phyloP scores from a whole-genome alignment of 306 rosid genomes.

The Gleditsia sinensis region DNA sequence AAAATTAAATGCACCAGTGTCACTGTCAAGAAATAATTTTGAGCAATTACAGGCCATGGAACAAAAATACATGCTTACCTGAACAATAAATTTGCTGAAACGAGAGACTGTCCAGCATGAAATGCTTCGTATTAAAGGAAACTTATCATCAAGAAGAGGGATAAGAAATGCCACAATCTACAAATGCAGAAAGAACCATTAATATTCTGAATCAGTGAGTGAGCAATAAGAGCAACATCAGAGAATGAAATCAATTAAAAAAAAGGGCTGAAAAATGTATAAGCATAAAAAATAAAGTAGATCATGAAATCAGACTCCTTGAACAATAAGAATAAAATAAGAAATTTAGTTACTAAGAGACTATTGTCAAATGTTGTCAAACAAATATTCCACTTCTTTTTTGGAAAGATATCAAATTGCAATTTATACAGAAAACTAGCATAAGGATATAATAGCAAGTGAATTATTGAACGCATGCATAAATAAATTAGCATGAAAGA shows the following conservation, averaged over 20 bases:
- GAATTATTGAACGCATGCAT: constrained; percentile 5
- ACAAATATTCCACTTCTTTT: constrained; percentile 17
- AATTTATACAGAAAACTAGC: constrained; percentile 16
- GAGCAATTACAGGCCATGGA: constrained; percentile 18
- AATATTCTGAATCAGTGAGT: constrained; percentile 16
- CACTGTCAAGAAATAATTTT: background rate
- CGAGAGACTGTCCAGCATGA: constrained; percentile 99
- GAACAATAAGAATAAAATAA: background rate
- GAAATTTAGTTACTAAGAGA: background rate
- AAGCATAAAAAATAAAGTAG: constrained; percentile 15
- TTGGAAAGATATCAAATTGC: constrained; percentile 6
- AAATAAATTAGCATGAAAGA: constrained; percentile 4
- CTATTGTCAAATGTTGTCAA: constrained; percentile 4
- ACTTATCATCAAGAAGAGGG: constrained; percentile 93
- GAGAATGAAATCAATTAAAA: background rate
- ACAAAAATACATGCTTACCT: constrained; percentile 57
- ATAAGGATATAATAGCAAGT: background rate
- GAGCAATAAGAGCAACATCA: background rate
- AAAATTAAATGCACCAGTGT: constrained; percentile 24
- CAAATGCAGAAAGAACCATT: constrained; percentile 26
- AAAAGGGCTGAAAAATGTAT: background rate
- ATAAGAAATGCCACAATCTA: constrained; percentile 91
- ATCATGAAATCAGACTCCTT: background rate
- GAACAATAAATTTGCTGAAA: constrained; percentile 91
- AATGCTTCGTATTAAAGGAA: constrained; percentile 94